A percentile compares a stretch with the other conserved stretches of the same genome.
Conservation (phyloP, 1,139 yeast genomes). For the Candida frijolesensis region DNA sequence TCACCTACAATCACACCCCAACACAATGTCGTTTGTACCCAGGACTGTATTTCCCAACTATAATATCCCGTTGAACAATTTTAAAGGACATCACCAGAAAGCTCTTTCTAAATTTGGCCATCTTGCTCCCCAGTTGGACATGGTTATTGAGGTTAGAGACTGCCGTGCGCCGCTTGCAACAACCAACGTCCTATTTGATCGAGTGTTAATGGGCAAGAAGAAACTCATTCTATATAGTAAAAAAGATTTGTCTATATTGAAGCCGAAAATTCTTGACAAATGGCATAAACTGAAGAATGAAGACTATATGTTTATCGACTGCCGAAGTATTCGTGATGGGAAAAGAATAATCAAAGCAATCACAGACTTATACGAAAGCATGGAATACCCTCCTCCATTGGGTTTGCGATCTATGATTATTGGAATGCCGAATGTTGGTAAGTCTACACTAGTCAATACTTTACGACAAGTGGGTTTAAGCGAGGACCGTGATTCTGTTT, state of each 20-base stretch:
- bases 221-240: conserved; percentile 71
- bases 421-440: conserved; percentile 99
- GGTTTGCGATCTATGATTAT: conserved; percentile 77
- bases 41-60: conserved; percentile 63
- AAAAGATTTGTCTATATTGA: conserved; percentile 51
- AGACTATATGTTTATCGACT: conserved; percentile 61
- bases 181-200: conserved; percentile 77
- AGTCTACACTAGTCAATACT: conserved; percentile 83
- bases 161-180: conserved; percentile 87
- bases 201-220: conserved; percentile 59
- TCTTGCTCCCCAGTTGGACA: conserved; percentile 77
- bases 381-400: conserved; percentile 75
- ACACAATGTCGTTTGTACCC: conserved; percentile 33
- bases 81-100: conserved; percentile 88
- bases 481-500: conserved; percentile 19
- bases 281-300: conserved; percentile 60
- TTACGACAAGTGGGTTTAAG: conserved; percentile 57
- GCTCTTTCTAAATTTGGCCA: conserved; percentile 73
- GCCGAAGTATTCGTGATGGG: conserved; percentile 56
- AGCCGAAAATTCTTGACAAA: conserved; percentile 35
- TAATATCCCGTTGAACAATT: conserved; percentile 71
- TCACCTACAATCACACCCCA: background rate
- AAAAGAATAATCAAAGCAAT: conserved; percentile 52
- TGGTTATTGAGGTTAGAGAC: conserved; percentile 83
- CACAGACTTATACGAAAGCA: conserved; percentile 39